These are phyloP conservation scores for Zygosaccharomyces bailii DNA, from an alignment of 805 yeast species.

Conservation along the genomic window DNA sequence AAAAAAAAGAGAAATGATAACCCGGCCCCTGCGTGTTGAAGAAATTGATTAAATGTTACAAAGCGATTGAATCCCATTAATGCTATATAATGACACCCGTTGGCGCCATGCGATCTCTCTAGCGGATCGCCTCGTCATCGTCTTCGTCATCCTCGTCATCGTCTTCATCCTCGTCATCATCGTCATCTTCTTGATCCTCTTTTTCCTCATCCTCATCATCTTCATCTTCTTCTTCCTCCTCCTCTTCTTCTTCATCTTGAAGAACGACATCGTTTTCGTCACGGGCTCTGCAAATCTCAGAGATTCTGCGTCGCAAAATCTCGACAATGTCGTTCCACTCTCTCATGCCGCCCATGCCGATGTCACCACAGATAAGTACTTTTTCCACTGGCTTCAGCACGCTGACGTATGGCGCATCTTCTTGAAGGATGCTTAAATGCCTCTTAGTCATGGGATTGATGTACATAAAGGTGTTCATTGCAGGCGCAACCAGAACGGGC, in stretches of 20 bases:
- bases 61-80: slow-evolving; percentile 2
- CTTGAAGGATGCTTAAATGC: slow-evolving; percentile 58
- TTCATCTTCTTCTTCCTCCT: slow-evolving; percentile 41
- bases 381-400: slow-evolving; percentile 77
- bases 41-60: neutral
- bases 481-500: slow-evolving; percentile 75
- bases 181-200: slow-evolving; percentile 27
- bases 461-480: slow-evolving; percentile 84
- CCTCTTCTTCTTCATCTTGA: slow-evolving; percentile 38
- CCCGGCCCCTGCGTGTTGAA: neutral
- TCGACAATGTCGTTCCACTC: slow-evolving; percentile 83
- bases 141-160: slow-evolving; percentile 16
- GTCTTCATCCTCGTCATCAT: slow-evolving; percentile 12
- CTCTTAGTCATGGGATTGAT: slow-evolving; percentile 75
- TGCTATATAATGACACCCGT: slow-evolving; percentile 6
- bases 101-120: neutral
- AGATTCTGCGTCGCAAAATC: slow-evolving; percentile 42
- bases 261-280: slow-evolving; percentile 43
- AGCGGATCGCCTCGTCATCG: slow-evolving; percentile 11
- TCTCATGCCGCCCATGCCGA: slow-evolving; percentile 91
- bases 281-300: slow-evolving; percentile 33
- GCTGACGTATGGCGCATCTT: slow-evolving; percentile 73
- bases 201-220: slow-evolving; percentile 42
- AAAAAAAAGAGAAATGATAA: neutral
- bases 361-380: slow-evolving; percentile 76